These are phyloP conservation scores for Zea luxurians DNA, from an alignment of 176 grass and related monocot genomes.

Conservation along the genomic window DNA sequence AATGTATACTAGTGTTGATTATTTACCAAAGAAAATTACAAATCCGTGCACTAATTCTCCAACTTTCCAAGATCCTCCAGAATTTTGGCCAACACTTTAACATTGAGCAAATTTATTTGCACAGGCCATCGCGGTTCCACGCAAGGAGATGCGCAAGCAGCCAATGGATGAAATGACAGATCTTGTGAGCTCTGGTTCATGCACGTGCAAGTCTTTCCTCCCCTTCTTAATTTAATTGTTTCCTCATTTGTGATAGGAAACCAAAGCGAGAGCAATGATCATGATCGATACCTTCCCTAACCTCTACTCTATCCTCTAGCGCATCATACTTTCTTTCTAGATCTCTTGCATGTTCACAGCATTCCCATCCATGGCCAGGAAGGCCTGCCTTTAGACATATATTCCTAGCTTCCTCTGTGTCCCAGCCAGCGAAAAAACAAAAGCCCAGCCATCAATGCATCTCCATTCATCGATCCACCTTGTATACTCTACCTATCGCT, in stretches of 20 bases:
- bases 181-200: not conserved
- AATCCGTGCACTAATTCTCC: too few relatives aligned
- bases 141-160: too few relatives aligned
- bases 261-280: not conserved
- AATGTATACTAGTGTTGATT: too few relatives aligned
- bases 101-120: too few relatives aligned
- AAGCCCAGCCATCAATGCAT: not conserved
- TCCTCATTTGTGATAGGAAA: not conserved
- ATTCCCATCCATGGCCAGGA: not conserved
- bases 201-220: not conserved
- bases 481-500: too few relatives aligned
- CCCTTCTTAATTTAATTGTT: not conserved
- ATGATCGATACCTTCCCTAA: conserved; percentile 31
- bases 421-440: conserved; percentile 8
- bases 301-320: conserved; percentile 31
- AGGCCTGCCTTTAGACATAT: not conserved
- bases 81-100: too few relatives aligned
- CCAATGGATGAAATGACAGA: too few relatives aligned
- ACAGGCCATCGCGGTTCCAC: too few relatives aligned
- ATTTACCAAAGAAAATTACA: too few relatives aligned
- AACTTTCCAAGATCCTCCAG: too few relatives aligned
- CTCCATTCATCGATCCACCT: not conserved
- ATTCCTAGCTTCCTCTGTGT: conserved; percentile 36
- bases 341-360: not conserved
- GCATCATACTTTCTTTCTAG: not conserved